Base-by-base conservation (phyloP, 2,329 filamentous ascomycete species). In the Xylariales sp. region DNA sequence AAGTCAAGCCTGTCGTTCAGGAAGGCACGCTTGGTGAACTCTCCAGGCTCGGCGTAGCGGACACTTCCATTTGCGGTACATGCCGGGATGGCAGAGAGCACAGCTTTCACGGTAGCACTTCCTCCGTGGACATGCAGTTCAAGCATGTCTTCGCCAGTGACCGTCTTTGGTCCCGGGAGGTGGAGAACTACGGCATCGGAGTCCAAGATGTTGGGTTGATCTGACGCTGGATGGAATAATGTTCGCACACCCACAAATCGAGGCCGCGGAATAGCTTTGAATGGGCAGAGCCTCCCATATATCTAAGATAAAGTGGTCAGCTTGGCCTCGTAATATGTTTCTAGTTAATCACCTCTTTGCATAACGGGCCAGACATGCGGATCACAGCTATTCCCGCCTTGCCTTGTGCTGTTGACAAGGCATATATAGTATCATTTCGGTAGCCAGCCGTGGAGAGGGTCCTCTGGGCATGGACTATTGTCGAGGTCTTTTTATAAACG, bases 111-210 rank as follows among this genome's bases (percentile, higher is more conserved):
- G 5, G 93, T 89, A 2, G 93, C 93, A 3, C 82, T 76, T 0
- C 93, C 91, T 20, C 93, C 93, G 56, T 98, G 93, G n/a, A 96
- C 77, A 55, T 98, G 93, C 4, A 98, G 65, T 60, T 98, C 93
- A 2, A 98, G 74, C 1, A 97, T 73, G 57, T 96, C 88, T 59
- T 97, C 90, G 21, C 93, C 93, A 0, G 93, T 98, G 7, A 88
- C 88, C 0, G 89, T 95, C 36, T 78, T 77, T 0, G 91, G 90
- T 0, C 70, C 73, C 0, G 88, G 86, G 51, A 97, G 95, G 64
- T 85, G 87, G 20, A 97, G 74, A 2, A 95, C 72, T 10, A 97
- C 63, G 1, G 93, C 86, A 38, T 82, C 78, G 0, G 88, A 78
- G 58, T 98, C 93, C 22, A 82, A 64, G 31, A 96, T 76, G 68